Evolutionary conservation across 2,329 filamentous ascomycete species (phyloP), one percentile per base, ranked within the genome.

Genomic region (Cladophialophora immunda): DNA sequence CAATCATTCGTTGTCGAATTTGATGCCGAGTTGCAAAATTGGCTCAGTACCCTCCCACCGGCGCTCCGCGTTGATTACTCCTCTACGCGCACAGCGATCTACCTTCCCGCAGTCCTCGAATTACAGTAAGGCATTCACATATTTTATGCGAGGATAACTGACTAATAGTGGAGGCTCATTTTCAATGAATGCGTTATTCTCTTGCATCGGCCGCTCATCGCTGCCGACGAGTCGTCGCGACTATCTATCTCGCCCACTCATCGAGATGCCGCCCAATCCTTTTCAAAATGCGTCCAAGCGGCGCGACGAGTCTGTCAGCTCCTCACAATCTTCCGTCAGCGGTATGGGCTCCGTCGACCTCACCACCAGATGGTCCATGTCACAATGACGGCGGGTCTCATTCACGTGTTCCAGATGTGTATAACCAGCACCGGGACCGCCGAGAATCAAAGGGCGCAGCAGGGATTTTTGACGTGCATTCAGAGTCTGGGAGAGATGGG

Each of bases 181-280:
- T 83, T 83, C 41, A 78, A 87, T 59, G 82, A 83, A 0, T 77
- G 86, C 0, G 73, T 83, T 1, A 86, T 87, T 4, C 80, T 87
- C 0, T 76, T 87, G 0, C 84, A 86, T 65, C 82, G 83, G 4
- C 84, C 84, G 7, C 66, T 73, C 22, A 72, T 73, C 30, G 63
- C 68, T 2, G n/a, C 56, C 15, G 64, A 63, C 30, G 53, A 36
- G 9, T 32, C n/a, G 19, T 29, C 52, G 22, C 17, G 41, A 8
- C 25, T 62, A 3, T 41, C 38, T 19, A 41, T 41, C 38, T 30
- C 25, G 6, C 41, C 45, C 9, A 29, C 22, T 11, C 22, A n/a
- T 4, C 11, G 45, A 32, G 34, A 45, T 6, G 19, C 25, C 9
- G 50, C 29, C 11, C 52, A 58, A 6, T 62, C 64, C 6, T 41